phyloP scores from a whole-genome alignment of 345 rosid genomes.

The Ricinus communis region DNA sequence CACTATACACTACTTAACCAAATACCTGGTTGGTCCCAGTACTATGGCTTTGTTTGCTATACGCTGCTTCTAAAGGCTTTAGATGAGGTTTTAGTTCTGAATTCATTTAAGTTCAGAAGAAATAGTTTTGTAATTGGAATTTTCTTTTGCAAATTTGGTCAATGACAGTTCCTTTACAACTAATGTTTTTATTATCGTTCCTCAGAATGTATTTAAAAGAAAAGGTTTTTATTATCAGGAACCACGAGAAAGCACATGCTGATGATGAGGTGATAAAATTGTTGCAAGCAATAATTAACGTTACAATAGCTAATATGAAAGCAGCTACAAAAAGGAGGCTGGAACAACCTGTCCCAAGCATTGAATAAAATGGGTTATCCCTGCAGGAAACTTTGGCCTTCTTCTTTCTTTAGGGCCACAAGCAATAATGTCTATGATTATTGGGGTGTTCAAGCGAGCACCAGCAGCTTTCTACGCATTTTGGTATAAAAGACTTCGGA shows the following conservation, averaged over 20 bases:
- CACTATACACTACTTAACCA: neutral
- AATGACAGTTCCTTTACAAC: too few species aligned
- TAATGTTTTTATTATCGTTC: too few species aligned
- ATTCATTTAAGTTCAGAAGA: too few species aligned
- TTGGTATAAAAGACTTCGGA: neutral
- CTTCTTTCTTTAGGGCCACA: constrained; percentile 28
- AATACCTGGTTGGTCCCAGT: neutral
- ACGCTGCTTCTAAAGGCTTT: too few species aligned
- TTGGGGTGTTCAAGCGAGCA: neutral
- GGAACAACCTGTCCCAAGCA: neutral
- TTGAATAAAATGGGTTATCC: constrained; percentile 9
- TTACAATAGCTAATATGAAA: neutral
- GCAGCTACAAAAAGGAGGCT: neutral
- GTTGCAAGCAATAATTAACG: constrained; percentile 8
- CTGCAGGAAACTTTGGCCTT: neutral
- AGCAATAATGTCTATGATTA: neutral
- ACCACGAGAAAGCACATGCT: neutral
- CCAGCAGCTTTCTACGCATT: constrained; percentile 19
- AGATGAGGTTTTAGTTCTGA: too few species aligned
- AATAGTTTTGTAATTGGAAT: too few species aligned
- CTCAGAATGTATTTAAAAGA: too few species aligned
- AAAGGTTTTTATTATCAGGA: too few species aligned
- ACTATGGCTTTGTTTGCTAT: neutral
- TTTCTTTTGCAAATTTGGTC: too few species aligned
- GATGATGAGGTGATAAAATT: neutral